phyloP scores from a whole-genome alignment of 768 basidiomycete species.

The Tylopilus rubrobrunneus region DNA sequence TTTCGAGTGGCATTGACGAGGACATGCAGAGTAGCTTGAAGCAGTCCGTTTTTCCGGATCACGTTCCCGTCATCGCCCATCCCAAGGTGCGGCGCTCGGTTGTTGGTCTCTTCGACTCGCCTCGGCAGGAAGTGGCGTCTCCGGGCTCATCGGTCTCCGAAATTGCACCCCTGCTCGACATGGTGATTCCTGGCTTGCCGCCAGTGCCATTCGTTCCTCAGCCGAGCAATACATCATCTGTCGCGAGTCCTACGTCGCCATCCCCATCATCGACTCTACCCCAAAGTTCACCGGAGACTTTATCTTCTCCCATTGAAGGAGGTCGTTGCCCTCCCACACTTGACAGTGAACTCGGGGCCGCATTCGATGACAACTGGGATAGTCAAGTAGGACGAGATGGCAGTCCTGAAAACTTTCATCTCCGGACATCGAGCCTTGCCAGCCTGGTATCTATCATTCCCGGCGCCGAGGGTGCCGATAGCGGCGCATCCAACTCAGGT shows the following conservation, averaged over 20 bases:
- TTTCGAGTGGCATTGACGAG: constrained; percentile 16
- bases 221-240: constrained; percentile 27
- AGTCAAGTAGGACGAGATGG: constrained; percentile 5
- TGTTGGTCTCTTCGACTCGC: constrained; percentile 56
- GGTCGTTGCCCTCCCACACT: constrained; percentile 35
- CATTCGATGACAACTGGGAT: constrained; percentile 34
- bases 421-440: constrained; percentile 54
- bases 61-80: constrained; percentile 16
- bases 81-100: constrained; percentile 48
- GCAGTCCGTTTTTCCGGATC: constrained; percentile 10
- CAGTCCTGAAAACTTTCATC: constrained; percentile 39
- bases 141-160: constrained; percentile 12
- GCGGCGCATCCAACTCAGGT: constrained; percentile 1
- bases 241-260: constrained; percentile 9
- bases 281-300: constrained; percentile 1
- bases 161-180: constrained; percentile 22
- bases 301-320: constrained; percentile 7
- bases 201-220: constrained; percentile 33
- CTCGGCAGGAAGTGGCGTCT: constrained; percentile 11
- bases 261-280: constrained; percentile 20
- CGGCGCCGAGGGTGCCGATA: constrained; percentile 11
- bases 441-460: constrained; percentile 42
- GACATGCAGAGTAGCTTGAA: constrained; percentile 27
- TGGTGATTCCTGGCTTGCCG: constrained; percentile 33
- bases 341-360: constrained; percentile 56